These are phyloP conservation scores for Diaporthe nobilis DNA, from an alignment of 2,329 filamentous ascomycete species.

Conservation along the genomic window DNA sequence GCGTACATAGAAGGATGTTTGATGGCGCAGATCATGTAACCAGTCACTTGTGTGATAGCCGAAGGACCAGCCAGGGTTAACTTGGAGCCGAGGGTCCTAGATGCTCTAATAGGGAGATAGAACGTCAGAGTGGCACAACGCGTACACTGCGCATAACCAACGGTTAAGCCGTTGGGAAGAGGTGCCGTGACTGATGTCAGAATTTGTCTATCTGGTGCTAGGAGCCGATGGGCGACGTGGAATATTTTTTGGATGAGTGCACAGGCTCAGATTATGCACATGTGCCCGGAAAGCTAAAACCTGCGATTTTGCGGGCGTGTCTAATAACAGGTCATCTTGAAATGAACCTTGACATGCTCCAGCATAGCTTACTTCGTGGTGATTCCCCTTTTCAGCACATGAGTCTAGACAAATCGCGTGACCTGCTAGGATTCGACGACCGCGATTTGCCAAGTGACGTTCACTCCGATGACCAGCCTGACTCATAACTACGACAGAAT, in stretches of 20 bases:
- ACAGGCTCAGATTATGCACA: not conserved
- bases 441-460: not conserved
- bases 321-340: not conserved
- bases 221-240: too few species aligned
- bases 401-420: not conserved
- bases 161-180: not conserved
- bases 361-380: not conserved
- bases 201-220: not conserved
- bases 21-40: not conserved
- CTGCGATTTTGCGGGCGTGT: not conserved
- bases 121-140: not conserved
- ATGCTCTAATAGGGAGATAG: not conserved
- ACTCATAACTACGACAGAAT: not conserved
- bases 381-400: not conserved
- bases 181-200: not conserved
- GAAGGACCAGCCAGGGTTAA: not conserved
- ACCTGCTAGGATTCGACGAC: not conserved
- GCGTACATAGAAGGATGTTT: not conserved
- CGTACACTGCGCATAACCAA: not conserved
- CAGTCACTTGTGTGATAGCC: not conserved
- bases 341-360: not conserved
- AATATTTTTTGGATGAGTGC: not conserved
- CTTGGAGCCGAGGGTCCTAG: not conserved
- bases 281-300: not conserved
- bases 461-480: not conserved